A percentile compares a stretch with the other conserved stretches of the same genome.
These are phyloP conservation scores for Warburgia ugandensis DNA, from an alignment of 164 flowering plant genomes.

Conservation along the genomic window DNA sequence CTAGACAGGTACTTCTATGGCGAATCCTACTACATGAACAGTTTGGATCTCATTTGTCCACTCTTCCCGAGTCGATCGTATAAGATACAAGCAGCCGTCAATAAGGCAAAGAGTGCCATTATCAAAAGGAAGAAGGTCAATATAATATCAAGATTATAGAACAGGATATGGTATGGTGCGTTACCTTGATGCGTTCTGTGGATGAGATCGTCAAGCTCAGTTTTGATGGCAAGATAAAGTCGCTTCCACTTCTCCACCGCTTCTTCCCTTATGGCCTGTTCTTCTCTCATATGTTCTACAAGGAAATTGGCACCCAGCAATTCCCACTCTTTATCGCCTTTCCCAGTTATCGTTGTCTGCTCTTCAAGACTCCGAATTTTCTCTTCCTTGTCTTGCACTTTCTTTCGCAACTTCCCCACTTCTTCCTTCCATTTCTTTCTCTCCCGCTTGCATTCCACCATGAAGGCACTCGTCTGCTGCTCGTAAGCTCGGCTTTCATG, in stretches of 20 bases:
- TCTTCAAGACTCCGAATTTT: slow-evolving; percentile 1
- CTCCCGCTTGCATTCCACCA: neutral
- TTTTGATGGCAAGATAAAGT: slow-evolving; percentile 68
- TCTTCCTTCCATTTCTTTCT: neutral
- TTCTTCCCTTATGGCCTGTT: slow-evolving; percentile 46
- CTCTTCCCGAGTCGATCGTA: too few relatives aligned
- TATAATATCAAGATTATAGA: too few relatives aligned
- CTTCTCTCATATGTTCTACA: slow-evolving; percentile 45
- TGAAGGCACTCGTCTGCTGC: too few relatives aligned
- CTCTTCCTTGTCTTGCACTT: neutral
- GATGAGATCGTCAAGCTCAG: slow-evolving; percentile 77
- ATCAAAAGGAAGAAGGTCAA: too few relatives aligned
- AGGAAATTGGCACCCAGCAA: slow-evolving; percentile 17
- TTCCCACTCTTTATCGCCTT: neutral
- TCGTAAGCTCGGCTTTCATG: too few relatives aligned
- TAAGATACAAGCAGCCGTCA: too few relatives aligned
- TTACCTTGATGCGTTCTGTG: slow-evolving; percentile 49
- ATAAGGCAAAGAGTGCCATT: too few relatives aligned
- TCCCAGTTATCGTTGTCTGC: neutral
- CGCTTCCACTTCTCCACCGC: slow-evolving; percentile 77
- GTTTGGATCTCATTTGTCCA: too few relatives aligned
- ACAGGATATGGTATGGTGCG: neutral
- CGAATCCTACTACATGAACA: too few relatives aligned
- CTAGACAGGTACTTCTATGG: too few relatives aligned
- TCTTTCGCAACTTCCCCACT: neutral